These are phyloP conservation scores for Chytriomyces sp. DNA, from an alignment of 192 early-diverging fungal species.

Conservation along the genomic window DNA sequence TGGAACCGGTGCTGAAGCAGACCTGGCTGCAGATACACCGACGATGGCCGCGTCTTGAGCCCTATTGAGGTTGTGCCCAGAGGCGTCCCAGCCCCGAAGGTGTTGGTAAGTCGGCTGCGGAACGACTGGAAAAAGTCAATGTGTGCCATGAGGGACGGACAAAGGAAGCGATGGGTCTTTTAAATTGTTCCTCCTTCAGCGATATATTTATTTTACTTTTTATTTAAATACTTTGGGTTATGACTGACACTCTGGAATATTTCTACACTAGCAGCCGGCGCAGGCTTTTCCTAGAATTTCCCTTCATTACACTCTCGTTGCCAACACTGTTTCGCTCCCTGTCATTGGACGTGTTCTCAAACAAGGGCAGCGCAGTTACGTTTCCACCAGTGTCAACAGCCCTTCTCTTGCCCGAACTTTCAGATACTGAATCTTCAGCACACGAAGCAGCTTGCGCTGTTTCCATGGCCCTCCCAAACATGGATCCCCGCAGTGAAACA, in stretches of 20 bases:
- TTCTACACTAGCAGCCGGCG: no score
- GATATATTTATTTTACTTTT: no score
- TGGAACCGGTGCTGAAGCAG: background rate
- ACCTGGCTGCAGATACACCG: background rate
- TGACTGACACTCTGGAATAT: no score
- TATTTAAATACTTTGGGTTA: no score
- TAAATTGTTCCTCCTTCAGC: background rate
- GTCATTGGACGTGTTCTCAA: no score
- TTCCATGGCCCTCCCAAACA: no score
- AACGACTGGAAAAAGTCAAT: constrained; percentile 9
- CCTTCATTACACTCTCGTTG: background rate
- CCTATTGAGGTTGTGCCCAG: background rate
- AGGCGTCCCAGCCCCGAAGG: background rate
- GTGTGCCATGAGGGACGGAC: background rate
- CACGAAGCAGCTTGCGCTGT: no score
- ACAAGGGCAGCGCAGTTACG: no score
- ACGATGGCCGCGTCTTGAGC: background rate
- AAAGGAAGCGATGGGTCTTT: background rate
- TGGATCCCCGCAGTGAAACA: no score
- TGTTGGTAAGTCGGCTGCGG: background rate
- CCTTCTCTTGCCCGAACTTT: no score
- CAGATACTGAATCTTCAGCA: no score
- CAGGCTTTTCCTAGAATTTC: background rate
- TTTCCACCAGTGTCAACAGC: no score
- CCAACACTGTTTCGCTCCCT: background rate